Base-by-base conservation (phyloP, 83 land plant species). In the Picea engelmannii region DNA sequence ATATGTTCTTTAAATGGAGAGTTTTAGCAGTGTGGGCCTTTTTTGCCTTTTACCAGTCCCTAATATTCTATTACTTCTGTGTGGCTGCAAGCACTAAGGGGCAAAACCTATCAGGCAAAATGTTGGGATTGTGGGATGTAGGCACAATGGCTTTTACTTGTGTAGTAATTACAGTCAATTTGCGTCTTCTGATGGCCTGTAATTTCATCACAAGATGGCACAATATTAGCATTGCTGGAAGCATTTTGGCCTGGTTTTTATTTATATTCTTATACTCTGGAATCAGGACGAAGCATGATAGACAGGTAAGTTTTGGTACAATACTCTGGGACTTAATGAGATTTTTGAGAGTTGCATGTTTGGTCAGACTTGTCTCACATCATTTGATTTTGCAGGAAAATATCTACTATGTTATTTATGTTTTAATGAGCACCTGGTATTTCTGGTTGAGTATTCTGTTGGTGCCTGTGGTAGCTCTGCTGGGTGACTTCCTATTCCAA, bases 131-230 rank as follows among this genome's bases (percentile, higher is more conserved):
- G 15, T 98, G 99, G 99, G 99, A 98, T 89, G 87, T 96, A 70
- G 92, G 97, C 73, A 98, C 99, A 52, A 94, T 98, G 99, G 97
- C 96, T 74, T 98, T 94, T 81, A 98, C 99, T 38, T 98, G 99
- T 88, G 88, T 98, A 78, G 94, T 96, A 55, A 86, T 94, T 20
- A 98, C 99, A 78, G 99, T 94, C 75, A 98, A 98, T 69, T 74
- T 98, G 75, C 95, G 99, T 25, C 96, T 98, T 63, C 84, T 98
- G 62, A 85, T 98, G 99, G 91, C 95, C 20, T 94, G 92, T 61
- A 92, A 91, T 71, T 91, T 89, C 15, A 79, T 98, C 18, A 98
- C 99, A 60, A 88, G 83, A 58, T 98, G 97, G 97, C 99, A 98
- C 79, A 85, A 90, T 84, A 85, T 92, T 17, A 92, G 93, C 81